phyloP scores from a whole-genome alignment of 2,329 filamentous ascomycete genomes.

The Tricladium varicosporioides region DNA sequence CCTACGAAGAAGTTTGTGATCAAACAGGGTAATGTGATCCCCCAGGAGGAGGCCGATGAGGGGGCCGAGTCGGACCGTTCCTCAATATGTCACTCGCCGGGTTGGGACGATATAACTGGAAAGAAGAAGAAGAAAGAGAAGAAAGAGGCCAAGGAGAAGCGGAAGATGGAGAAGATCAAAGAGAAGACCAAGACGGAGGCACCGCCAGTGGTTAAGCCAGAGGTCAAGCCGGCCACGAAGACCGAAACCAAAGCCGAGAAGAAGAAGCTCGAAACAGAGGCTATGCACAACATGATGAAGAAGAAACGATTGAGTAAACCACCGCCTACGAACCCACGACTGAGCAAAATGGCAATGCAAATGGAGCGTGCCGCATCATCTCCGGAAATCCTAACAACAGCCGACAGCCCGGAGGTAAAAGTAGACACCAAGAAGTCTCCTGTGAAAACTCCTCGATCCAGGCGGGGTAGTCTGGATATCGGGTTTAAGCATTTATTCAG shows the following conservation, averaged over 20 bases:
- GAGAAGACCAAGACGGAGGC: slow-evolving; percentile 38
- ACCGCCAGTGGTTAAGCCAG: too few relatives aligned
- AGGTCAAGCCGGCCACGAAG: too few relatives aligned
- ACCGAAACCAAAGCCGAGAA: too few relatives aligned
- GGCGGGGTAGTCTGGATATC: slow-evolving; percentile 25
- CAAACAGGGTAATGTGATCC: slow-evolving; percentile 17
- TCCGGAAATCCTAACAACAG: slow-evolving; percentile 3
- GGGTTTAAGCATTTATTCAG: slow-evolving; percentile 22
- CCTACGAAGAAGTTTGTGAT: slow-evolving; percentile 20
- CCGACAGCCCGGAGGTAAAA: slow-evolving; percentile 2
- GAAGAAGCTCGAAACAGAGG: slow-evolving; percentile 35
- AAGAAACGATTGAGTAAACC: slow-evolving; percentile 35
- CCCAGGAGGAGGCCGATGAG: slow-evolving; percentile 12
- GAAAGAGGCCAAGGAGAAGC: slow-evolving; percentile 39
- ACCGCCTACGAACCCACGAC: slow-evolving; percentile 24
- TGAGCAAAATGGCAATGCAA: slow-evolving; percentile 13
- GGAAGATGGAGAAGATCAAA: slow-evolving; percentile 43
- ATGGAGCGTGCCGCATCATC: slow-evolving; percentile 19
- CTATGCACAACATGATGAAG: slow-evolving; percentile 40
- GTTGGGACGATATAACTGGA: slow-evolving; percentile 56
- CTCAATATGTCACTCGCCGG: slow-evolving; percentile 58
- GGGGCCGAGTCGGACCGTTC: slow-evolving; percentile 29
- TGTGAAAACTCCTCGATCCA: slow-evolving; percentile 7
- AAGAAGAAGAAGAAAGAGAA: slow-evolving; percentile 44
- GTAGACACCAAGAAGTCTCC: background rate